Evolutionary conservation across 176 grass and related monocot species (phyloP), one percentile per base, ranked within the genome.

Genomic region (Ananas comosus): DNA sequence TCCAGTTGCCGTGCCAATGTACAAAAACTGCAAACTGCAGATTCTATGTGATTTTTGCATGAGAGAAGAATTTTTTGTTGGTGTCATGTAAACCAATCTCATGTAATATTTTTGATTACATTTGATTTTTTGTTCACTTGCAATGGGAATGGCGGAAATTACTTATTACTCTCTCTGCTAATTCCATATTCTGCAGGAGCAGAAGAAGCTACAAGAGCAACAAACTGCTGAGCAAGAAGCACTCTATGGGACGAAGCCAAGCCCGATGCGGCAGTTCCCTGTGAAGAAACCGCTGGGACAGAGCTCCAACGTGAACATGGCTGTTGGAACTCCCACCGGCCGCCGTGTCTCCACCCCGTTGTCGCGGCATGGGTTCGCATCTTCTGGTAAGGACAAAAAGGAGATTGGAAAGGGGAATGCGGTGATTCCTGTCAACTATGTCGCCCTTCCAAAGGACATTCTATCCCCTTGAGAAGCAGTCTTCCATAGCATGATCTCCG

Each of bases 141-240:
- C 33, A 42, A 42, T 42, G 33, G 33, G 33, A 42, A 42, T 42
- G 33, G 33, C 33, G 4, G 4, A 42, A 42, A 42, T 42, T 42
- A 42, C 33, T 42, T 42, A 42, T 7, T 42, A 7, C 33, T 42
- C 33, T 42, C n/a, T 19, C 7, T 22, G 56, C 56, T 61, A 61
- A 61, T 19, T 59, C 13, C 4, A 61, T n/a, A 71, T 51, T 67
- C 74, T 61, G 64, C 75, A 99, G 94, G 94, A 93, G 71, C 72
- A 82, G 49, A 99, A 86, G 84, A 99, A 85, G 66, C 73, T 90
- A 12, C 89, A 93, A 54, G 94, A 97, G 68, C 94, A 97, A 66
- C 85, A 80, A 70, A 58, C 67, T 49, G 71, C 83, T 10, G 92
- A 91, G 69, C 88, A 96, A 64, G 88, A 90, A 52, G 52, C 73